Percentiles rank a stretch among this genome's conserved stretches.
Evolutionary conservation across 306 rosid genomes (phyloP).

Genomic region (Corylus americana): DNA sequence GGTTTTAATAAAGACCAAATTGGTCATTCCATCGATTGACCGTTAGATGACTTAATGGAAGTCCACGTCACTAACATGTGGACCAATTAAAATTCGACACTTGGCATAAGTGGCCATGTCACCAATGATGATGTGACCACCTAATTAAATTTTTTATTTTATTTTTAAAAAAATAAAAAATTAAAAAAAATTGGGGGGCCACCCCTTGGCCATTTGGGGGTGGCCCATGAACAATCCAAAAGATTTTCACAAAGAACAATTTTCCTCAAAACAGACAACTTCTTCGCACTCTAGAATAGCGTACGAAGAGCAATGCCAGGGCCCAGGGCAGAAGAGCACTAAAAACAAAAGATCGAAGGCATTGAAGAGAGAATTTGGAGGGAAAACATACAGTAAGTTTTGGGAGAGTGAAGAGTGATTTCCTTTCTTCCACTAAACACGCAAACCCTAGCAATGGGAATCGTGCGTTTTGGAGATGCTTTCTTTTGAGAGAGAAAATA

Average conservation of each 20-base stretch:
- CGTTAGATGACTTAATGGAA: too few relatives aligned
- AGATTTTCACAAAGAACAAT: not conserved
- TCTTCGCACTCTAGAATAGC: not conserved
- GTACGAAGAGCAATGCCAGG: not conserved
- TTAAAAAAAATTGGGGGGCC: too few relatives aligned
- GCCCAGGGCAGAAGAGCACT: not conserved
- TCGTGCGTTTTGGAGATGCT: not conserved
- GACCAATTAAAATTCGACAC: too few relatives aligned
- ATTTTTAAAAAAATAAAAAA: too few relatives aligned
- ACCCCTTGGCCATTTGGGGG: too few relatives aligned
- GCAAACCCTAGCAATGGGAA: constrained; percentile 20
- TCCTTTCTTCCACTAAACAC: not conserved
- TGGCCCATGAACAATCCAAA: not conserved
- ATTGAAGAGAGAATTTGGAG: constrained; percentile 9
- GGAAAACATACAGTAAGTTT: constrained; percentile 14
- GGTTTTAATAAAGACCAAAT: too few relatives aligned
- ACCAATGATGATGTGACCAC: too few relatives aligned
- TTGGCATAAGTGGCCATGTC: too few relatives aligned
- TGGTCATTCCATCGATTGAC: too few relatives aligned
- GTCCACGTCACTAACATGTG: too few relatives aligned
- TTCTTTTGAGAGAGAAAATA: not conserved
- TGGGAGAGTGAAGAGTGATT: too few relatives aligned
- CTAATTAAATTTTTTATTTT: too few relatives aligned
- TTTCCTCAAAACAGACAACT: not conserved
- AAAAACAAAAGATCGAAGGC: not conserved